Conservation (phyloP, 2,329 filamentous ascomycete genomes). For the Pezizomycotina sp. region DNA sequence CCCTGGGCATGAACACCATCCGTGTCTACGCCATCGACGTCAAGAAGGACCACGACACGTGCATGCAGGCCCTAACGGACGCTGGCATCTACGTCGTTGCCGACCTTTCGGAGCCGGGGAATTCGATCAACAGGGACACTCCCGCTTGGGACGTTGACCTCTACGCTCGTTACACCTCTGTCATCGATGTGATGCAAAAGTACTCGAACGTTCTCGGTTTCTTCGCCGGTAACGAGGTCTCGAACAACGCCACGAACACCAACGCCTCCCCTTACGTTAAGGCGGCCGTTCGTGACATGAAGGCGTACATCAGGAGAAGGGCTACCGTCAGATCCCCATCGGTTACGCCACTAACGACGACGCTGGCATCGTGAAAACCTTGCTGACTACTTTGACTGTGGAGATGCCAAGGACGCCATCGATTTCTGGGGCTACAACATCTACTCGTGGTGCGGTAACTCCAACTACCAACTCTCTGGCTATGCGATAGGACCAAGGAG, state of each 20-base stretch:
- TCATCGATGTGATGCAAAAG: constrained; percentile 63
- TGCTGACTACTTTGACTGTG: constrained; percentile 90
- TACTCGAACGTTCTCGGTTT: constrained; percentile 92
- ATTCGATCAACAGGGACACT: constrained; percentile 70
- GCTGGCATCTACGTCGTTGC: constrained; percentile 91
- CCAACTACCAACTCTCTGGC: constrained; percentile 56
- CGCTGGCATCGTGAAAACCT: constrained; percentile 63
- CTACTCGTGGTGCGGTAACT: constrained; percentile 95
- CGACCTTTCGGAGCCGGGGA: constrained; percentile 64
- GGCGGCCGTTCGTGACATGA: constrained; percentile 89
- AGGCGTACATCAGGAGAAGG: constrained; percentile 77
- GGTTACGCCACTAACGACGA: constrained; percentile 96
- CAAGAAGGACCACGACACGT: constrained; percentile 55
- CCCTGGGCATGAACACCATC: constrained; percentile 78
- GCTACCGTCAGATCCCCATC: constrained; percentile 65
- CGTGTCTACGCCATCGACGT: constrained; percentile 90
- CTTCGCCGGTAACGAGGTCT: constrained; percentile 97
- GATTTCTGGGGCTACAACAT: constrained; percentile 99
- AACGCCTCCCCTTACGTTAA: constrained; percentile 86
- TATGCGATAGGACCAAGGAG: constrained; percentile 71
- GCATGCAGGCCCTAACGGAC: constrained; percentile 67
- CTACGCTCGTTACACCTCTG: constrained; percentile 63
- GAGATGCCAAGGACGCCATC: constrained; percentile 48
- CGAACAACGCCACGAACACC: constrained; percentile 78
- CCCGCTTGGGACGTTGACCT: constrained; percentile 66